Evolutionary conservation across 306 rosid species (phyloP).

Genomic region (Fragaria ananassa): DNA sequence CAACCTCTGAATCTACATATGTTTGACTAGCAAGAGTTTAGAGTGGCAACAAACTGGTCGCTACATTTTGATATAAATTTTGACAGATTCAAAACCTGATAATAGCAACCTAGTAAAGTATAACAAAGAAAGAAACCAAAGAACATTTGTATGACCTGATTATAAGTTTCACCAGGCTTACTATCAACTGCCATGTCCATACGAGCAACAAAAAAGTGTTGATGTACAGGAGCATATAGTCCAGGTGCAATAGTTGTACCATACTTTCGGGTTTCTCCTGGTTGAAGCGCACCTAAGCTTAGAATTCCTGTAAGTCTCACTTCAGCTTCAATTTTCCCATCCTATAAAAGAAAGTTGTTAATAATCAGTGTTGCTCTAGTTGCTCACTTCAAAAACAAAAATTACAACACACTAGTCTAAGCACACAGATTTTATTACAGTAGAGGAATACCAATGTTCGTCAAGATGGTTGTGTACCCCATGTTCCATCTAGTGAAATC

Average conservation of each 20-base stretch:
- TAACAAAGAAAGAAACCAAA: background rate
- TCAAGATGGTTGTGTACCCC: conserved; percentile 4
- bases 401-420: background rate
- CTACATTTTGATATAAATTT: background rate
- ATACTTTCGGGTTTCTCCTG: conserved; percentile 75
- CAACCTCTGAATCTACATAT: background rate
- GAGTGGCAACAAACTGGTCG: background rate
- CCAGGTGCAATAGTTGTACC: conserved; percentile 89
- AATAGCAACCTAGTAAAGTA: background rate
- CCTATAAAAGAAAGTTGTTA: conserved; percentile 38
- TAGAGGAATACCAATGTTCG: background rate
- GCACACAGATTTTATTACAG: background rate
- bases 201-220: conserved; percentile 80
- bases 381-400: conserved; percentile 10
- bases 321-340: conserved; percentile 84
- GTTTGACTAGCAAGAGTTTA: background rate
- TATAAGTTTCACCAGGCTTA: conserved; percentile 78
- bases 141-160: conserved; percentile 48
- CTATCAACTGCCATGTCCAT: conserved; percentile 89
- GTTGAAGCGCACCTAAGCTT: conserved; percentile 77
- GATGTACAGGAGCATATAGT: conserved; percentile 78
- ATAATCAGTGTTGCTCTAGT: conserved; percentile 3
- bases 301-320: conserved; percentile 78
- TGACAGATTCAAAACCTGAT: conserved; percentile 2
- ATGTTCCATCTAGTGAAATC: background rate